Base-by-base conservation (phyloP, 306 rosid genomes). In the Gastrolobium bilobum region DNA sequence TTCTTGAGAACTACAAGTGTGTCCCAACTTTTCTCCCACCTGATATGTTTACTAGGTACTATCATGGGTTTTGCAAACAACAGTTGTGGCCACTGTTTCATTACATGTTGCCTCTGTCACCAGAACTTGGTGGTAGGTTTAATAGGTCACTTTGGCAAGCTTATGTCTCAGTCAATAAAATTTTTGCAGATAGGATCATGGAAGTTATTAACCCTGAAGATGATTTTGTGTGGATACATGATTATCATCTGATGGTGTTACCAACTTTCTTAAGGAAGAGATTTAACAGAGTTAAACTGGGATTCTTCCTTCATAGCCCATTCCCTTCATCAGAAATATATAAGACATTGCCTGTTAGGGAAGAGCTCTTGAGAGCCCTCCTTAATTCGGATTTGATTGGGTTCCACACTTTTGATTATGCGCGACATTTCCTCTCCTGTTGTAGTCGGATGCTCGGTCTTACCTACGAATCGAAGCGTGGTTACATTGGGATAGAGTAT, bases 371-470 rank as follows among this genome's bases (percentile, higher is more conserved):
- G 40, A 84, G 93, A 10, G 97, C 94, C 48, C 92, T 93, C 34
- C 84, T 93, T 63, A 93, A 93, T 83, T 87, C 94, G 0, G 98
- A 93, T 82, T 87, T 93, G 73, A 91, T 93, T 14, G 97, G 97
- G 64, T 91, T 93, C 76, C 97, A 93, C 71, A 93, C 98, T 0
- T 93, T 93, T 65, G 98, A 93, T 66, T 93, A 93, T 65, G 97
- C 97, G 0, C 78, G 98, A 40, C 98, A 93, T 73, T 93, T 93
- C 76, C 90, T 93, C 7, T 88, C 97, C 1, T 93, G 97, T 60
- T 93, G 98, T 69, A 89, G 98, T 76, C 69, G 98, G 70, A 93
- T 93, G 97, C 91, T 93, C 0, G 98, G 98, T 40, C 87, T 93
- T 34, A 73, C 88, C 2, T 91, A 89, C 7, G 93, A 91, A 73